Evolutionary conservation across 2,329 filamentous ascomycete species (phyloP).

Genomic region (Cercospora sojina): DNA sequence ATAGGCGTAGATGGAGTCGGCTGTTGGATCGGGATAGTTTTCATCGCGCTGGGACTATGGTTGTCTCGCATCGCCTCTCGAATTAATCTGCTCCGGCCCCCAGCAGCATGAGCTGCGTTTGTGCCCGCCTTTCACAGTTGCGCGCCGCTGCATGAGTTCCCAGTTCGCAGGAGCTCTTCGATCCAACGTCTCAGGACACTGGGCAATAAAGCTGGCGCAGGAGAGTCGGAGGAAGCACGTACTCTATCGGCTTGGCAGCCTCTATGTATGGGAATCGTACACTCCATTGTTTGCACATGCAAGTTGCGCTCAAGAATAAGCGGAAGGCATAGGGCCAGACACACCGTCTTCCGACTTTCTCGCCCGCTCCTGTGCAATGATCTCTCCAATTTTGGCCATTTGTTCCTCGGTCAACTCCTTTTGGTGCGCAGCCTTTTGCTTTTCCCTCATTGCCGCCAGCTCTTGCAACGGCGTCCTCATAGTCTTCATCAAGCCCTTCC

Average conservation of each 20-base stretch:
- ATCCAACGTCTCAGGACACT: not conserved
- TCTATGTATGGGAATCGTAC: conserved; percentile 19
- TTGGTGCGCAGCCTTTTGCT: conserved; percentile 41
- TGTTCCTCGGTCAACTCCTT: conserved; percentile 41
- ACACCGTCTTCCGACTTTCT: conserved; percentile 4
- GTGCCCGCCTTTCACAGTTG: not conserved
- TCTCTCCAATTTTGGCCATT: conserved; percentile 44
- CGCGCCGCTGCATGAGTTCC: not conserved
- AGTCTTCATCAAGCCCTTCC: conserved; percentile 41
- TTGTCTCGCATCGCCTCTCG: not conserved
- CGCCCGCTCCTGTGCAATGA: conserved; percentile 38
- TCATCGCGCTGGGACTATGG: not conserved
- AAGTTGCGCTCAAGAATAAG: not conserved
- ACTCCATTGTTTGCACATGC: conserved; percentile 3
- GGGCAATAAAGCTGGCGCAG: not conserved
- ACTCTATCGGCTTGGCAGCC: not conserved
- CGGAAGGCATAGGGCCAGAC: not conserved
- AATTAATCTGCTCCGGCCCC: not conserved
- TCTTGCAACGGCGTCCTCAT: conserved; percentile 52
- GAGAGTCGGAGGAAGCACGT: not conserved
- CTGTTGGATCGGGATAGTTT: not conserved
- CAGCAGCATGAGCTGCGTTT: not conserved
- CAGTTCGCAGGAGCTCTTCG: not conserved
- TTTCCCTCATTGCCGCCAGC: conserved; percentile 41
- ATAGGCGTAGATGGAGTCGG: not conserved